phyloP scores from a whole-genome alignment of 441 rosid species.

The Pelargonium citronellum region DNA sequence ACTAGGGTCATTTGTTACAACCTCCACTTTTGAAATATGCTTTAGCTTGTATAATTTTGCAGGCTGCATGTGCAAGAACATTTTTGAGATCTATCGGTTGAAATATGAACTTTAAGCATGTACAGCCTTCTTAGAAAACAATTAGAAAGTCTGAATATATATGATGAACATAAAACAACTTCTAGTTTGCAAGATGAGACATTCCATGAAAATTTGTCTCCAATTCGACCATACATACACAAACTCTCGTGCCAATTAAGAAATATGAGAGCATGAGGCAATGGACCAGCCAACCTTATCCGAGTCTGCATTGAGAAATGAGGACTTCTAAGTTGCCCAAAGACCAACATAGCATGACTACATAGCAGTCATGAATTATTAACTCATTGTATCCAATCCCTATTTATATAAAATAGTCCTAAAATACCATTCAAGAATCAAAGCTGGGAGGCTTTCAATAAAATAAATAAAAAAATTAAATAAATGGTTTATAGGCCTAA shows the following conservation, averaged over 20 bases:
- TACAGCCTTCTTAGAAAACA: constrained; percentile 16
- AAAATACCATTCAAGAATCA: background rate
- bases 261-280: background rate
- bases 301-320: constrained; percentile 1
- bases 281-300: background rate
- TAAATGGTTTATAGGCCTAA: background rate
- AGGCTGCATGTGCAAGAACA: constrained; percentile 48
- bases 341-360: background rate
- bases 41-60: constrained; percentile 91
- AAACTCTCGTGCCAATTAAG: background rate
- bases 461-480: background rate
- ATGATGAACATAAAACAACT: background rate
- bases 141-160: background rate
- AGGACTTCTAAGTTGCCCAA: background rate
- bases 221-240: background rate
- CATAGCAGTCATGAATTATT: background rate
- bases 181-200: constrained; percentile 1
- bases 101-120: constrained; percentile 19
- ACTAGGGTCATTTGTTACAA: constrained; percentile 90
- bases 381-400: background rate
- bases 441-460: background rate
- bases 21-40: constrained; percentile 95
- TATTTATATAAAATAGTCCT: background rate
- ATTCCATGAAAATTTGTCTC: background rate
- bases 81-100: constrained; percentile 21